Evolutionary conservation across 2,329 filamentous ascomycete species (phyloP).

Genomic region (Alternaria gaisen): DNA sequence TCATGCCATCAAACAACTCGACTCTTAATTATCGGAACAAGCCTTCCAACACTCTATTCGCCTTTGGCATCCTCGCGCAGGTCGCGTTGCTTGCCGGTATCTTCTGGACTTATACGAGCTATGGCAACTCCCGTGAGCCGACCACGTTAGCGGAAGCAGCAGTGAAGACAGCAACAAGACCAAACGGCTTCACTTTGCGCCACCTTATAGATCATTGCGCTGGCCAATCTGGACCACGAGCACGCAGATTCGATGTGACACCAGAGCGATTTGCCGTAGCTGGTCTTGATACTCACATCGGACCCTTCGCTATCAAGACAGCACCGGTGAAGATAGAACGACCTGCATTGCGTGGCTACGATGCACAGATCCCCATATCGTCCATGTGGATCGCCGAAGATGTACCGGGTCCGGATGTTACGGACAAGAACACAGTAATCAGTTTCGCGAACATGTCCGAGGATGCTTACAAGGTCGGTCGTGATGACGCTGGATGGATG

Average conservation of each 20-base stretch:
- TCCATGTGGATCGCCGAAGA: slow-evolving; percentile 43
- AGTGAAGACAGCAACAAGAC: slow-evolving; percentile 1
- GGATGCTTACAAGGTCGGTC: slow-evolving; percentile 47
- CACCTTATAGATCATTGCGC: slow-evolving; percentile 48
- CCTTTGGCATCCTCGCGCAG: slow-evolving; percentile 32
- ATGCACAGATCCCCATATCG: slow-evolving; percentile 39
- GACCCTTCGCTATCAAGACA: slow-evolving; percentile 43
- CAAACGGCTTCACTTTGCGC: slow-evolving; percentile 36
- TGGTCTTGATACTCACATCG: slow-evolving; percentile 33
- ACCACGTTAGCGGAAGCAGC: slow-evolving; percentile 17
- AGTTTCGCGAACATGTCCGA: slow-evolving; percentile 50
- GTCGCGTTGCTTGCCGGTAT: slow-evolving; percentile 28
- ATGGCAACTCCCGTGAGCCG: slow-evolving; percentile 15
- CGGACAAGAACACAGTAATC: slow-evolving; percentile 46
- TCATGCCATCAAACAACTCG: slow-evolving; percentile 27
- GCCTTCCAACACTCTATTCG: slow-evolving; percentile 23
- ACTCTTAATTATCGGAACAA: slow-evolving; percentile 24
- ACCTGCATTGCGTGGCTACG: slow-evolving; percentile 28
- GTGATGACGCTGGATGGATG: slow-evolving; percentile 47
- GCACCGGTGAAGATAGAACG: slow-evolving; percentile 42
- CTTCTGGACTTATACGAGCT: slow-evolving; percentile 23
- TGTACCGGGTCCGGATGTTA: slow-evolving; percentile 41
- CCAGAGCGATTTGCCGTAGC: slow-evolving; percentile 33
- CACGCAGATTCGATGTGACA: slow-evolving; percentile 45
- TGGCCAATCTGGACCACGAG: slow-evolving; percentile 44